phyloP scores from a whole-genome alignment of 306 rosid genomes.

The Psophocarpus tetragonolobus region DNA sequence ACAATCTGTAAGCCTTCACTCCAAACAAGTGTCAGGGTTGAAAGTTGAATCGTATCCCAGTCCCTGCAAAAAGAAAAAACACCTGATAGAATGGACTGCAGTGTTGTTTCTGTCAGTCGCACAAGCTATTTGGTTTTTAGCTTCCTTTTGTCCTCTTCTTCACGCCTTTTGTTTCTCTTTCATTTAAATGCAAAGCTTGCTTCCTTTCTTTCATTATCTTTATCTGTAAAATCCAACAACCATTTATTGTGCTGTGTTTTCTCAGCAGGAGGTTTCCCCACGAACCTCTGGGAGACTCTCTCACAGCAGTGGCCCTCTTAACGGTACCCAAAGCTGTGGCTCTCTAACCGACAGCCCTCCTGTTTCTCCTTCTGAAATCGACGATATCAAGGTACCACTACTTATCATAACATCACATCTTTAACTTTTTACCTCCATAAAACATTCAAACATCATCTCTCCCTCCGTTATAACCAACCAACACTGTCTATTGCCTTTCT shows the following conservation, averaged over 20 bases:
- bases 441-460: background rate
- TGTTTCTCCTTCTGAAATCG: constrained; percentile 83
- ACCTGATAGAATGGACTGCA: background rate
- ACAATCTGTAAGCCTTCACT: constrained; percentile 64
- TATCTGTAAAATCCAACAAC: background rate
- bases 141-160: constrained; percentile 32
- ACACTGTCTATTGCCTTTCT: background rate
- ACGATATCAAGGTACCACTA: constrained; percentile 88
- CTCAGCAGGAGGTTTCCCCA: constrained; percentile 85
- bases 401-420: background rate
- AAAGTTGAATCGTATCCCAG: background rate
- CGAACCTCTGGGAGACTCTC: constrained; percentile 92
- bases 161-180: background rate
- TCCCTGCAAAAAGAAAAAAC: background rate
- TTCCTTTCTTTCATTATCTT: background rate
- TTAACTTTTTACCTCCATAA: background rate
- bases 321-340: constrained; percentile 71
- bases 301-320: constrained; percentile 93
- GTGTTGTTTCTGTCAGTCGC: background rate
- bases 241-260: background rate
- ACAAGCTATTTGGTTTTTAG: constrained; percentile 30
- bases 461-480: background rate
- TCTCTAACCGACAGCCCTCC: constrained; percentile 89
- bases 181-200: no score
- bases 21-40: background rate